Conservation (phyloP, 306 rosid species). For the Trifolium subterraneum region DNA sequence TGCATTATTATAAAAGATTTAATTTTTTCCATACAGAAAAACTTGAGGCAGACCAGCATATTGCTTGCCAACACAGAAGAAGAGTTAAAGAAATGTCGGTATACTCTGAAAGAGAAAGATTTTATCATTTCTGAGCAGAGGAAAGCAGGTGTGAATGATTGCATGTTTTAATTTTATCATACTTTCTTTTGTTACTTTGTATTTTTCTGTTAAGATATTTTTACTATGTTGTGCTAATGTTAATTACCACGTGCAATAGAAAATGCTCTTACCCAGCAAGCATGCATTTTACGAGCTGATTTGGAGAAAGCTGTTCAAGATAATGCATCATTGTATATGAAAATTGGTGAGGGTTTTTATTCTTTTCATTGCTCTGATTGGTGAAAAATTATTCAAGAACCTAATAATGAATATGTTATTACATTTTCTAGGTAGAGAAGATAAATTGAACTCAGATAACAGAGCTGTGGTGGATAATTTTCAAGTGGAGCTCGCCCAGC, state of each 20-base stretch:
- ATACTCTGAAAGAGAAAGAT: slow-evolving; percentile 72
- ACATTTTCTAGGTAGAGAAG: slow-evolving; percentile 74
- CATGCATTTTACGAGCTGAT: slow-evolving; percentile 75
- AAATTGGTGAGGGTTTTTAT: slow-evolving; percentile 64
- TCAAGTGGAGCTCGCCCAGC: slow-evolving; percentile 71
- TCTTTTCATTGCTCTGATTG: slow-evolving; percentile 4
- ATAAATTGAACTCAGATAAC: slow-evolving; percentile 70
- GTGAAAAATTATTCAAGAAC: not conserved
- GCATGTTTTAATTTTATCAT: not conserved
- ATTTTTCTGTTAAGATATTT: not conserved
- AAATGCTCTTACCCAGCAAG: slow-evolving; percentile 87
- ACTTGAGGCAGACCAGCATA: slow-evolving; percentile 64
- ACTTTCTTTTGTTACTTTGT: not conserved
- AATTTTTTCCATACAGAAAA: slow-evolving; percentile 54
- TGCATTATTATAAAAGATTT: slow-evolving; percentile 7
- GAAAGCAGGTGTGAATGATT: slow-evolving; percentile 72
- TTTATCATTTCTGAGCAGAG: slow-evolving; percentile 81
- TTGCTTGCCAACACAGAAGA: slow-evolving; percentile 73
- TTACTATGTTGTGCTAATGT: slow-evolving; percentile 13
- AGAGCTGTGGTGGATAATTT: slow-evolving; percentile 68
- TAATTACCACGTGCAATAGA: slow-evolving; percentile 56
- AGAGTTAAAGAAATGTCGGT: slow-evolving; percentile 75
- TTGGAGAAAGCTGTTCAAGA: slow-evolving; percentile 84
- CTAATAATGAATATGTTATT: not conserved
- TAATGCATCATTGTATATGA: slow-evolving; percentile 67